Evolutionary conservation across 306 rosid species (phyloP), one percentile per base, ranked within the genome.

Genomic region (Acmispon strigosus): DNA sequence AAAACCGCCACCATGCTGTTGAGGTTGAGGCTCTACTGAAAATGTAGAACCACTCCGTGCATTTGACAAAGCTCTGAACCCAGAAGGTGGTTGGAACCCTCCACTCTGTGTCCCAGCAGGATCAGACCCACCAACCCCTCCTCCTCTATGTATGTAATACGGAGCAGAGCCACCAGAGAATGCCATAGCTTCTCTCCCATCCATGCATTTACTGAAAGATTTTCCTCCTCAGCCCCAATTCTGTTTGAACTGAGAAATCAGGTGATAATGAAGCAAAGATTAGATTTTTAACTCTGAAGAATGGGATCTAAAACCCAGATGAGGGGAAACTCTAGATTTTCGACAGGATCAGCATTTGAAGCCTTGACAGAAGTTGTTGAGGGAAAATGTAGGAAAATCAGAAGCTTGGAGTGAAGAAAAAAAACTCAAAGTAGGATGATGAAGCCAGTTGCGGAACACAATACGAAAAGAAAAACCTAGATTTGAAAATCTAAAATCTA

Each of bases 131-230:
- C 84, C 86, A 80, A 77, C 66, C 45, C 84, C 90, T 70, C 90
- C 90, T 70, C 89, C 97, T 77, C 91, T 91, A 78, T 87, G 92
- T 6, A 89, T 77, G 91, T 86, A 91, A 67, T 87, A 95, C 55
- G 96, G 83, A 86, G 90, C 92, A 65, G 96, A 82, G 15, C 92
- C 92, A 55, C 89, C 92, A 75, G 96, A 80, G 76, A 91, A 76
- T 80, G 96, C 80, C 96, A 91, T 95, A 56, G 88, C 99, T 82
- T 95, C 96, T 84, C 96, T 89, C 80, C 88, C 99, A 86, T 91
- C 97, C 99, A 95, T 95, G 96, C 96, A 95, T 89, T 89, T 83
- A 95, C 88, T 51, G 55, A 62, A n/a, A 76, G 73, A 81, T 56
- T 68, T 76, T 17, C 54, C 49, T 19, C 57, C 36, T 45, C 34